Conservation (phyloP, 176 grass and related monocot genomes). For the Elymus sibiricus region DNA sequence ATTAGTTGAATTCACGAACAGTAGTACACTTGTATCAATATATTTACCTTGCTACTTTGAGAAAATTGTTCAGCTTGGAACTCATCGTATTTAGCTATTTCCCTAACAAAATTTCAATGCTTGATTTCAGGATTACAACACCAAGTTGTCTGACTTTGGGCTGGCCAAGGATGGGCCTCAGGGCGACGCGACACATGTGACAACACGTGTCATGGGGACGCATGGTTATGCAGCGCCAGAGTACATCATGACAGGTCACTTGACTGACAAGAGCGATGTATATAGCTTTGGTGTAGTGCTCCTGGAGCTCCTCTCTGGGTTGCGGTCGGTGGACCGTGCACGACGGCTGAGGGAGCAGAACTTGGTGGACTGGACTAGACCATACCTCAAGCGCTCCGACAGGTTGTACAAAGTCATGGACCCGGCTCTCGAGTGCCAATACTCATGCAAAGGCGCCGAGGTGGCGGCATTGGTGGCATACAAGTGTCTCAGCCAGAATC, state of each 20-base stretch:
- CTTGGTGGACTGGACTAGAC: slow-evolving; percentile 68
- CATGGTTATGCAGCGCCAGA: slow-evolving; percentile 77
- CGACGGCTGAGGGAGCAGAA: slow-evolving; percentile 47
- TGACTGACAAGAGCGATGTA: slow-evolving; percentile 75
- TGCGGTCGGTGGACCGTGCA: slow-evolving; percentile 42
- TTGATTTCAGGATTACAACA: slow-evolving; percentile 61
- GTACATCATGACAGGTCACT: slow-evolving; percentile 83
- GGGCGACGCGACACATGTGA: slow-evolving; percentile 73
- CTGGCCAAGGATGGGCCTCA: slow-evolving; percentile 81
- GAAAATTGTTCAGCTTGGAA: too few relatives aligned
- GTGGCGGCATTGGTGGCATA: slow-evolving; percentile 69
- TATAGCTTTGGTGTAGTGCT: slow-evolving; percentile 82
- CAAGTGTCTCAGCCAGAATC: slow-evolving; percentile 71
- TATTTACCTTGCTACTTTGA: too few relatives aligned
- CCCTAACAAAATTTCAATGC: background rate
- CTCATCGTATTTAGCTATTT: background rate
- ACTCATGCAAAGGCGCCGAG: slow-evolving; percentile 60
- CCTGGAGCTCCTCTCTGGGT: slow-evolving; percentile 55
- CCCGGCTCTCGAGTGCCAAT: slow-evolving; percentile 52
- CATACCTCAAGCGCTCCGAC: slow-evolving; percentile 41
- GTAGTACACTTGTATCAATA: too few relatives aligned
- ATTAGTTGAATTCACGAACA: too few relatives aligned
- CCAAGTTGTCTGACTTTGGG: slow-evolving; percentile 90
- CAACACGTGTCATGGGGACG: slow-evolving; percentile 86
- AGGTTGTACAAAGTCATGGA: slow-evolving; percentile 69